Percentiles rank a stretch among this genome's conserved stretches.
Conservation (phyloP, 2,329 filamentous ascomycete species). For the Claviceps lovelessii region DNA sequence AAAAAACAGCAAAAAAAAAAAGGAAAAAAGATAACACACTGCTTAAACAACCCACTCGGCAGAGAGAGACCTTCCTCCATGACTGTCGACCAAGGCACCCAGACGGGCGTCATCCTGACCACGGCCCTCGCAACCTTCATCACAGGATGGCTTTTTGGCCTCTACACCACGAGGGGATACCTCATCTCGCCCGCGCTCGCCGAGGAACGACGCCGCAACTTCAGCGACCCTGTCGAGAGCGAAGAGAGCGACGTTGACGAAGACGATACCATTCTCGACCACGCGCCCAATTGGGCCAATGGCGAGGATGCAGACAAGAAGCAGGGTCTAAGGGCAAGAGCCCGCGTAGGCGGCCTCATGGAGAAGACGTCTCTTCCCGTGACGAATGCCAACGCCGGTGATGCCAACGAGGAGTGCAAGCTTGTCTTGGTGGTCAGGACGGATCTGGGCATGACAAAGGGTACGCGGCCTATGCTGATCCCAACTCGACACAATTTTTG, state of each 20-base stretch:
- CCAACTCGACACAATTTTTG: conserved; percentile 1
- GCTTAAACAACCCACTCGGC: too few species aligned
- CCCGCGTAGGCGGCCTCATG: conserved; percentile 15
- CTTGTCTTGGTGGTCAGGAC: conserved; percentile 83
- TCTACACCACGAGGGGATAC: conserved; percentile 54
- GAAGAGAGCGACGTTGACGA: conserved; percentile 56
- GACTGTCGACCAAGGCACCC: conserved; percentile 13
- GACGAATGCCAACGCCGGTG: conserved; percentile 6
- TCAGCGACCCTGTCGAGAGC: conserved; percentile 49
- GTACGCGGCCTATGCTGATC: conserved; percentile 30
- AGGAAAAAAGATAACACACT: background rate
- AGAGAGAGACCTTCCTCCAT: background rate
- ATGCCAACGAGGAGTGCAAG: conserved; percentile 70
- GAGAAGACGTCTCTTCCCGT: conserved; percentile 18
- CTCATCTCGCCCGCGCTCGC: conserved; percentile 41
- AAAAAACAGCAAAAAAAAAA: too few species aligned
- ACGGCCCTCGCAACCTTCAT: conserved; percentile 62
- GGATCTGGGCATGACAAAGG: conserved; percentile 94
- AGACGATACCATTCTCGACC: conserved; percentile 43
- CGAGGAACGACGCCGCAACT: conserved; percentile 41
- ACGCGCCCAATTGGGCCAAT: conserved; percentile 54
- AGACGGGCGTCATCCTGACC: conserved; percentile 49
- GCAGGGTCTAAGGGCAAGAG: conserved; percentile 32
- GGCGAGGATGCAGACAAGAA: conserved; percentile 42
- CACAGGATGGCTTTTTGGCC: conserved; percentile 66